These are phyloP conservation scores for Daldinia eschscholtzii DNA, from an alignment of 2,329 filamentous ascomycete genomes.

Conservation along the genomic window DNA sequence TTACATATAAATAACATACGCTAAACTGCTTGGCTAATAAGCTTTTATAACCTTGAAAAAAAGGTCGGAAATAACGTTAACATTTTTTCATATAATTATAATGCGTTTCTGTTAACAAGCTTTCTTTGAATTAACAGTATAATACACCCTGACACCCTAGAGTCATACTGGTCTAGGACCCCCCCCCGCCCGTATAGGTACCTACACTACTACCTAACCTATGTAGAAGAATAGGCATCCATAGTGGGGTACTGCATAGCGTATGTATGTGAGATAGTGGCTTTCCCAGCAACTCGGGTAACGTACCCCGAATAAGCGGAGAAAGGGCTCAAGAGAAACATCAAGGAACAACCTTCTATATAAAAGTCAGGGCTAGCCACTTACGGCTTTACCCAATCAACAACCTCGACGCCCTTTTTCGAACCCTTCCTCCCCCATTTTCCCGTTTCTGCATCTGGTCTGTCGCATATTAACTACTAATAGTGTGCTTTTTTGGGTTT, in stretches of 20 bases:
- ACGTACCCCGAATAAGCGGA: slow-evolving; percentile 31
- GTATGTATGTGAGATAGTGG: slow-evolving; percentile 12
- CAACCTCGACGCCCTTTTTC: slow-evolving; percentile 5
- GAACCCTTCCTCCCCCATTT: slow-evolving; percentile 9
- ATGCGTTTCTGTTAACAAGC: too few relatives aligned
- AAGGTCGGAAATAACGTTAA: too few relatives aligned
- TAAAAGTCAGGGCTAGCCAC: slow-evolving; percentile 19
- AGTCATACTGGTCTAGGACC: too few relatives aligned
- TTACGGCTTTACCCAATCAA: slow-evolving; percentile 32
- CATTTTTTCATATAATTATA: too few relatives aligned
- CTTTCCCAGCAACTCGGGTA: slow-evolving; percentile 38
- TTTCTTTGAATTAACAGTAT: too few relatives aligned
- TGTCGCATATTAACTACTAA: slow-evolving; percentile 24
- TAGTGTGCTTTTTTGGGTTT: slow-evolving; percentile 5
- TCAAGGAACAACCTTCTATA: slow-evolving; percentile 28
- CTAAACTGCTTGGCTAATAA: too few relatives aligned
- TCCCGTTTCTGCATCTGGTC: slow-evolving; percentile 23
- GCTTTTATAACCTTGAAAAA: too few relatives aligned
- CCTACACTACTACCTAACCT: not conserved
- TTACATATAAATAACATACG: too few relatives aligned
- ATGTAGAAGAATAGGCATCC: not conserved
- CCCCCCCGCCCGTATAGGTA: too few relatives aligned
- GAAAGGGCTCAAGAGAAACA: slow-evolving; percentile 5
- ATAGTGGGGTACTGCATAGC: slow-evolving; percentile 6
- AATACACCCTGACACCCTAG: too few relatives aligned